Conservation (phyloP, 352 stramenopile genomes). For the Phytophthora agathidicida region DNA sequence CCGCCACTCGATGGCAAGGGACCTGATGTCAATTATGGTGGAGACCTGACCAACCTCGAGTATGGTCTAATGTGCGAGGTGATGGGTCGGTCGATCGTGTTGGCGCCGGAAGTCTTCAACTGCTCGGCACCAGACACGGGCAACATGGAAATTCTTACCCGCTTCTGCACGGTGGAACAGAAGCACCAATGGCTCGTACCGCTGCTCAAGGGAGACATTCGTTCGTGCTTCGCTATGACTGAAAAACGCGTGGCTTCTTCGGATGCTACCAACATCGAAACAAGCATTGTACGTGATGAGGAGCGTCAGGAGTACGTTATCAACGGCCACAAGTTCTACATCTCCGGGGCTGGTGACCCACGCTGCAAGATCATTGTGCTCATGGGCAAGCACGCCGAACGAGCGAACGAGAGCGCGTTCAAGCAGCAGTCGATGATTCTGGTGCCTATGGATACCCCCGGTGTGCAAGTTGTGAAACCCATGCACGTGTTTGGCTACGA, state of each 20-base stretch:
- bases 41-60: conserved; percentile 88
- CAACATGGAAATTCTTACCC: conserved; percentile 99
- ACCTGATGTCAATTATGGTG: conserved; percentile 63
- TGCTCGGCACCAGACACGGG: conserved; percentile 97
- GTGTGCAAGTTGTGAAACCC: conserved; percentile 91
- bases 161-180: conserved; percentile 92
- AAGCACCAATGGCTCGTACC: conserved; percentile 94
- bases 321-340: conserved; percentile 97
- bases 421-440: conserved; percentile 91
- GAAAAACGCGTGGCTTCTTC: conserved; percentile 95
- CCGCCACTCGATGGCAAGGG: conserved; percentile 49
- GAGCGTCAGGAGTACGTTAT: conserved; percentile 90
- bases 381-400: conserved; percentile 70
- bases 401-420: conserved; percentile 49
- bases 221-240: conserved; percentile 98
- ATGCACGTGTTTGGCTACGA: conserved; percentile 97
- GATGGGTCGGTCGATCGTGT: conserved; percentile 91
- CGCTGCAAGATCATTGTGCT: conserved; percentile 92
- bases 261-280: conserved; percentile 97
- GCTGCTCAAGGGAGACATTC: conserved; percentile 93
- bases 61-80: conserved; percentile 97
- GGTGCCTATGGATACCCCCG: conserved; percentile 90
- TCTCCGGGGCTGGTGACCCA: conserved; percentile 95
- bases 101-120: conserved; percentile 97
- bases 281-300: conserved; percentile 73